Conservation (phyloP, 495 filamentous ascomycete genomes). For the Hypoxylon fuscum region DNA sequence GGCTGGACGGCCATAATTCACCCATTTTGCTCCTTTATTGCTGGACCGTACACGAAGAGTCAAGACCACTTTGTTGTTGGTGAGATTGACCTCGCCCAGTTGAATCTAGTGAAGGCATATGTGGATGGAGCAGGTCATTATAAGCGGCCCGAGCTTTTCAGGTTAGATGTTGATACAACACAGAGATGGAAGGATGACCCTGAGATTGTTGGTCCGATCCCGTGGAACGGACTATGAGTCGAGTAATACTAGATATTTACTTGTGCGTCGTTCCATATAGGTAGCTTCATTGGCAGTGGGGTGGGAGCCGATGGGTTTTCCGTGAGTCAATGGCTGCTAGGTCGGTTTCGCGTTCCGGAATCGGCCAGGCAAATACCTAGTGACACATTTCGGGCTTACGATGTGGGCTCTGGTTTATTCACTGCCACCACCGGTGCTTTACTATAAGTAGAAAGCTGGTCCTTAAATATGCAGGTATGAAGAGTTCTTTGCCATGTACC, state of each 20-base stretch:
- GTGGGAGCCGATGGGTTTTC: constrained; percentile 11
- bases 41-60: constrained; percentile 46
- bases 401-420: not conserved
- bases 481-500: too few species aligned
- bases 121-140: constrained; percentile 53
- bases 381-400: not conserved
- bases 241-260: not conserved
- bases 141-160: constrained; percentile 51
- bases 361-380: constrained; percentile 17
- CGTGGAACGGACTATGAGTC: constrained; percentile 23
- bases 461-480: too few species aligned
- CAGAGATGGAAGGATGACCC: constrained; percentile 49
- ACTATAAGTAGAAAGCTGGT: too few species aligned
- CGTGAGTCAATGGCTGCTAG: constrained; percentile 16
- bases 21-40: constrained; percentile 48
- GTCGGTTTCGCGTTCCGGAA: constrained; percentile 10
- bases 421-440: too few species aligned
- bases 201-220: constrained; percentile 37
- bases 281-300: not conserved
- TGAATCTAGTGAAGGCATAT: constrained; percentile 51
- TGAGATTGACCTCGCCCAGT: constrained; percentile 51
- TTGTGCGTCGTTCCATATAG: too few species aligned
- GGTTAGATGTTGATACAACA: constrained; percentile 44
- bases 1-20: constrained; percentile 52
- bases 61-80: constrained; percentile 47